phyloP scores from a whole-genome alignment of 2,329 filamentous ascomycete species.

The Fusarium continuum region DNA sequence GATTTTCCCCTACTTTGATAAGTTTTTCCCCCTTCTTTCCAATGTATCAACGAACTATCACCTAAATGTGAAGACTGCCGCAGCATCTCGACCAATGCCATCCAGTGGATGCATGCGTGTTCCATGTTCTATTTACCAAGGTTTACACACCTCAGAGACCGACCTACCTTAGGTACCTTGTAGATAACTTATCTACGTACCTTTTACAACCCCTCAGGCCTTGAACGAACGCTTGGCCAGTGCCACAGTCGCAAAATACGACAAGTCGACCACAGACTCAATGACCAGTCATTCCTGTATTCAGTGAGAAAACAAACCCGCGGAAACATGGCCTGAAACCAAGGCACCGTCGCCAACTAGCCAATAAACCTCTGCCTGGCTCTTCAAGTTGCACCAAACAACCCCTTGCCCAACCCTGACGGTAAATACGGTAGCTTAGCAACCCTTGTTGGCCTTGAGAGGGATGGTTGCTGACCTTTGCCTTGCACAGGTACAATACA shows the following conservation, averaged over 20 bases:
- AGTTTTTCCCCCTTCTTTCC: not conserved
- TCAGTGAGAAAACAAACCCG: not conserved
- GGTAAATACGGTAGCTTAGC: slow-evolving; percentile 22
- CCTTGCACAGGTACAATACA: slow-evolving; percentile 25
- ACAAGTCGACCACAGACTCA: slow-evolving; percentile 27
- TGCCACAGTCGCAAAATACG: slow-evolving; percentile 40
- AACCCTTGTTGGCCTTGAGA: not conserved
- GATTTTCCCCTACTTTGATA: not conserved
- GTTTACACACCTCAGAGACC: no score
- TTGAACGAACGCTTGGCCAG: slow-evolving; percentile 44
- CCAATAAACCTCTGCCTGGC: slow-evolving; percentile 31
- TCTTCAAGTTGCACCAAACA: slow-evolving; percentile 28
- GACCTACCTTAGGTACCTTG: no score
- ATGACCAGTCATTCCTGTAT: slow-evolving; percentile 29
- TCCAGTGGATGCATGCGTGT: slow-evolving; percentile 9
- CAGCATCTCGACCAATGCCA: not conserved
- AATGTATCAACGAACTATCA: not conserved
- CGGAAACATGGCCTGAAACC: slow-evolving; percentile 10
- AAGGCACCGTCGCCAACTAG: slow-evolving; percentile 23
- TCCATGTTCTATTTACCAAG: no score
- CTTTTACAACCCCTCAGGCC: not conserved
- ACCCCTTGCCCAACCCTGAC: slow-evolving; percentile 23
- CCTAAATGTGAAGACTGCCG: not conserved
- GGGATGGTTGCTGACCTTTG: slow-evolving; percentile 19
- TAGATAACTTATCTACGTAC: no score